Evolutionary conservation across 1,284 basidiomycete species (phyloP).

Genomic region (Quambalaria eucalypti): DNA sequence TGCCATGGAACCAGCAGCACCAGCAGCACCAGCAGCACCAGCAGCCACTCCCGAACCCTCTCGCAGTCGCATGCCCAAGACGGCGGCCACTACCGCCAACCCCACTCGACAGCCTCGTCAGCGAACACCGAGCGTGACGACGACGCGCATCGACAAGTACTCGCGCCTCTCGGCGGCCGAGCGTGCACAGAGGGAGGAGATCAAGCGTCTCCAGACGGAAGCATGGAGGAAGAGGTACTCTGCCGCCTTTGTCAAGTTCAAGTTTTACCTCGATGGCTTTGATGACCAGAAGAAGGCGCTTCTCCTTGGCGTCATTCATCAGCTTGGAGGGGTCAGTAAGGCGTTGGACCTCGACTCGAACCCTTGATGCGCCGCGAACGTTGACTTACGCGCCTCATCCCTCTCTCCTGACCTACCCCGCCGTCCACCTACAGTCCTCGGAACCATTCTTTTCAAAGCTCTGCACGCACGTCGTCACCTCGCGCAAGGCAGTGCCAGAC

Average conservation of each 20-base stretch:
- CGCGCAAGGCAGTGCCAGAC: constrained; percentile 9
- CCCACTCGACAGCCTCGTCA: neutral
- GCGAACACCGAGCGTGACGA: constrained; percentile 11
- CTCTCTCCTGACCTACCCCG: neutral
- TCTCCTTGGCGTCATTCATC: constrained; percentile 19
- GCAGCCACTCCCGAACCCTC: neutral
- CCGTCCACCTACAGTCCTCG: constrained; percentile 7
- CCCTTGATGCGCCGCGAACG: neutral
- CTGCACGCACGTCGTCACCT: constrained; percentile 42
- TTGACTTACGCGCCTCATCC: neutral
- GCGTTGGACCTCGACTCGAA: neutral
- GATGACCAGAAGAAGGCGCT: constrained; percentile 19
- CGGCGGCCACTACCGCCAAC: neutral
- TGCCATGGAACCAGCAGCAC: too few species aligned
- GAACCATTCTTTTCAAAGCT: constrained; percentile 44
- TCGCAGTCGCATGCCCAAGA: constrained; percentile 1
- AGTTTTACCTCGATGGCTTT: constrained; percentile 42
- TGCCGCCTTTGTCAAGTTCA: constrained; percentile 37
- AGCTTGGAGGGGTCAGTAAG: constrained; percentile 34
- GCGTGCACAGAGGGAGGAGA: constrained; percentile 21
- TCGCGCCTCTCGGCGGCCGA: constrained; percentile 28
- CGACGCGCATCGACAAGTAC: constrained; percentile 24
- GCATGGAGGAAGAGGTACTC: constrained; percentile 31
- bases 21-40: constrained; percentile 3
- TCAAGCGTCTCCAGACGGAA: constrained; percentile 19